phyloP scores from a whole-genome alignment of 345 rosid species.

The Linum tenue region DNA sequence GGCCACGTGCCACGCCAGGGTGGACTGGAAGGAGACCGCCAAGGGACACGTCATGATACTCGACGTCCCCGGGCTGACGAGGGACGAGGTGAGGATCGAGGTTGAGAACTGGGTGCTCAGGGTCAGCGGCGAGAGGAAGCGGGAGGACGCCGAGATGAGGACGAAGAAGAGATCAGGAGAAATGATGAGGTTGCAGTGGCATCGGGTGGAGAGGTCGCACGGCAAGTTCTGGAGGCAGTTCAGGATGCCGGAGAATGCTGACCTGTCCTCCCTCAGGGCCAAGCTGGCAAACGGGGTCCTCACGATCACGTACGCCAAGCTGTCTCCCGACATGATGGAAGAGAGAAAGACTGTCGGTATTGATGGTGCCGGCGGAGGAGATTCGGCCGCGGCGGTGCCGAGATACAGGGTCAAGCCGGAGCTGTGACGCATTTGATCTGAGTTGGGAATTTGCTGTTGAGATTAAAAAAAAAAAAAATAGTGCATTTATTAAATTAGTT shows the following conservation, averaged over 20 bases:
- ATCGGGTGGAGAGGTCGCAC: conserved; percentile 58
- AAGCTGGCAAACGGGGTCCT: conserved; percentile 67
- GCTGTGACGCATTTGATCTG: conserved; percentile 16
- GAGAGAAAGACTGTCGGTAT: conserved; percentile 50
- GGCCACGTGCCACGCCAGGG: conserved; percentile 43
- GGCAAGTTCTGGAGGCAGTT: conserved; percentile 87
- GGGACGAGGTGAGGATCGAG: conserved; percentile 72
- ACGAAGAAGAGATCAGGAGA: conserved; percentile 11
- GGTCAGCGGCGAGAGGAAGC: conserved; percentile 71
- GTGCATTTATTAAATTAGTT: too few relatives aligned
- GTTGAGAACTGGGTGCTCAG: conserved; percentile 53
- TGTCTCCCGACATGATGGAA: conserved; percentile 52
- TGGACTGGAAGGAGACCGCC: conserved; percentile 84
- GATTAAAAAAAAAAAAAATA: too few relatives aligned
- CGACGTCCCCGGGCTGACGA: conserved; percentile 69
- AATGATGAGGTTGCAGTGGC: conserved; percentile 63
- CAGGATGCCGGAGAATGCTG: conserved; percentile 61
- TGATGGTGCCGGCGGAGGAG: conserved; percentile 18
- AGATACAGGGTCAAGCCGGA: conserved; percentile 37
- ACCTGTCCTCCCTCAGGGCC: conserved; percentile 52
- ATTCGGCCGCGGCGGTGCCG: conserved; percentile 17
- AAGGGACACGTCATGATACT: conserved; percentile 53
- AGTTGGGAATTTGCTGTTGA: too few relatives aligned
- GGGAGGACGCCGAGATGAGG: conserved; percentile 26
- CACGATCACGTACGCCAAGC: conserved; percentile 39